Evolutionary conservation across 164 flowering plant genomes (phyloP).

Genomic region (Vitis labrusca): DNA sequence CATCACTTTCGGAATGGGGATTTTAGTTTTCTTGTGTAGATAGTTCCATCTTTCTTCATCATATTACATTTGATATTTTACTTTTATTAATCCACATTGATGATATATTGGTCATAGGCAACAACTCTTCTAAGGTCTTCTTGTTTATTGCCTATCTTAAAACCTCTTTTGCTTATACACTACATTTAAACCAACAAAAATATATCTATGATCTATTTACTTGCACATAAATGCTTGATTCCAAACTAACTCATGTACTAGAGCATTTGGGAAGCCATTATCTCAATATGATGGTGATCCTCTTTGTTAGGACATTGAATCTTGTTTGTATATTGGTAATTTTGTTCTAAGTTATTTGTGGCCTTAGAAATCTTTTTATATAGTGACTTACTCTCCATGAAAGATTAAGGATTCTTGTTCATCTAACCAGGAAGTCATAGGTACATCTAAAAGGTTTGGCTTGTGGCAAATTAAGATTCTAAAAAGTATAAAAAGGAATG

Average conservation of each 20-base stretch:
- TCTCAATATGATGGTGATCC: background rate
- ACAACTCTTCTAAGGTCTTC: too few relatives aligned
- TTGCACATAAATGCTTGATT: background rate
- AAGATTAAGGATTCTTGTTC: too few relatives aligned
- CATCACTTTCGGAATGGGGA: background rate
- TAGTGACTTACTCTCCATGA: too few relatives aligned
- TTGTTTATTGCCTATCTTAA: background rate
- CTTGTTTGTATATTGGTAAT: too few relatives aligned
- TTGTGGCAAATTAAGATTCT: too few relatives aligned
- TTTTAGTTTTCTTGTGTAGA: background rate
- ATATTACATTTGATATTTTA: background rate
- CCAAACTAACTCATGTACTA: background rate
- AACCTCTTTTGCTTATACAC: background rate
- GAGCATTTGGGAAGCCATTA: background rate
- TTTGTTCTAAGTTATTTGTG: too few relatives aligned
- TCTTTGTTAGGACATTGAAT: background rate
- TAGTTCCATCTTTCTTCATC: background rate
- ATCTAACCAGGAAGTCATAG: too few relatives aligned
- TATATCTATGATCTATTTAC: background rate
- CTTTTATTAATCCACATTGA: background rate
- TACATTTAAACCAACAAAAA: background rate
- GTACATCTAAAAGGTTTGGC: too few relatives aligned
- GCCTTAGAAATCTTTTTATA: too few relatives aligned
- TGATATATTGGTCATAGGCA: too few relatives aligned
- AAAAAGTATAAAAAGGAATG: too few relatives aligned